phyloP scores from a whole-genome alignment of 1,139 yeast species.

The Magnusiomyces ingens region DNA sequence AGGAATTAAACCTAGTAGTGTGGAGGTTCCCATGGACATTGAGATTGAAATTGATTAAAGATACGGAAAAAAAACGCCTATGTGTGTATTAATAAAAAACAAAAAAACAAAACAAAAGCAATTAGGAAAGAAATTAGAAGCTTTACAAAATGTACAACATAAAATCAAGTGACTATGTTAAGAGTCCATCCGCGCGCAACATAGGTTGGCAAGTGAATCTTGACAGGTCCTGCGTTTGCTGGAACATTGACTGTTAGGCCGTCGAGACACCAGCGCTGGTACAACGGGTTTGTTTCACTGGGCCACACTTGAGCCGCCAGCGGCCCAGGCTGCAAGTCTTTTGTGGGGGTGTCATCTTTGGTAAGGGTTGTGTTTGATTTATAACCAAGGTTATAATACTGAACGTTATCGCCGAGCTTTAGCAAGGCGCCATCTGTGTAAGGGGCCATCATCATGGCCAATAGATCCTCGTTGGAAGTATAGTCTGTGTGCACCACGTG shows the following conservation, averaged over 20 bases:
- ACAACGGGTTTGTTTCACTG: constrained; percentile 20
- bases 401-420: constrained; percentile 8
- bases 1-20: background rate
- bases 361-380: background rate
- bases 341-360: constrained; percentile 2
- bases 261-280: constrained; percentile 35
- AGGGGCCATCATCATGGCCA: constrained; percentile 53
- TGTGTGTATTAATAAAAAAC: background rate
- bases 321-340: too few relatives aligned
- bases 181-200: constrained; percentile 1
- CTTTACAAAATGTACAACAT: background rate
- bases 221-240: constrained; percentile 11
- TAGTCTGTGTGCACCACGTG: constrained; percentile 51
- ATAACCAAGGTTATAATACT: background rate
- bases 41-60: background rate
- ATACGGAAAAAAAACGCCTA: background rate
- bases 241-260: constrained; percentile 25
- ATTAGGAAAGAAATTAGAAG: background rate
- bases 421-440: constrained; percentile 55
- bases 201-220: constrained; percentile 1
- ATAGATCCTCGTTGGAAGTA: constrained; percentile 36
- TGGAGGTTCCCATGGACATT: background rate
- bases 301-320: constrained; percentile 18
- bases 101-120: background rate
- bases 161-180: background rate